Evolutionary conservation across 306 rosid genomes (phyloP), one percentile per base, ranked within the genome.

Genomic region (Adenanthera pavonina): DNA sequence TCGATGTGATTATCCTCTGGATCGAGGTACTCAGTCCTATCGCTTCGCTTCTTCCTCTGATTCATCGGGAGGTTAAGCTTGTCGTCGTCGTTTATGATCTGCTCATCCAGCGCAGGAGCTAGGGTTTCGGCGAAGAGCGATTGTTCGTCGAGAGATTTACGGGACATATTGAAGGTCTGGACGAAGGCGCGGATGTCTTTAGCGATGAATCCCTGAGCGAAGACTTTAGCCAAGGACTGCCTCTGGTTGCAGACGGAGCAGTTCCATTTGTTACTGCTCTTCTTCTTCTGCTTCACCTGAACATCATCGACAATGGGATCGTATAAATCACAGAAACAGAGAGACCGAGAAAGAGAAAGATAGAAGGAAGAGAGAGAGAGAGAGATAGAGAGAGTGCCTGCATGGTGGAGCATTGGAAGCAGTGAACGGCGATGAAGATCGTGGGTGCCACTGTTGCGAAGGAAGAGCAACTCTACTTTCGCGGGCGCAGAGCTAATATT

Each of bases 401-500:
- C 98, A 92, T 91, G 81, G 94, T 90, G 85, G 90, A 89, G 92
- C 97, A 95, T 53, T 92, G 90, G 87, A 84, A 90, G 87, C 98
- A 95, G 65, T 89, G 92, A 30, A 95, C 92, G 57, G 97, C 95
- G 59, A 90, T 85, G 91, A 92, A 95, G 86, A 90, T 46, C 52
- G 86, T 83, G 36, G 92, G 68, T n/a, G 89, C 54, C 94, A 88
- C 90, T 25, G 78, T 17, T 40, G 70, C 33, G 36, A 15, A 33
- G 8, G 19, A 71, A 52, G 74, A 64, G 9, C 38, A 34, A 59
- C 25, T 30, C 34, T n/a, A 4, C 6, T 54, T n/a, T 11, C 60
- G 62, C 62, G 33, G 62, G 62, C 30, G 1, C 1, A 2, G 0
- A 3, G 8, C 2, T 0, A 56, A 56, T 7, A 25, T 25, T 25